These are phyloP conservation scores for Termitomyces sp. DNA, from an alignment of 768 basidiomycete genomes.

Conservation along the genomic window DNA sequence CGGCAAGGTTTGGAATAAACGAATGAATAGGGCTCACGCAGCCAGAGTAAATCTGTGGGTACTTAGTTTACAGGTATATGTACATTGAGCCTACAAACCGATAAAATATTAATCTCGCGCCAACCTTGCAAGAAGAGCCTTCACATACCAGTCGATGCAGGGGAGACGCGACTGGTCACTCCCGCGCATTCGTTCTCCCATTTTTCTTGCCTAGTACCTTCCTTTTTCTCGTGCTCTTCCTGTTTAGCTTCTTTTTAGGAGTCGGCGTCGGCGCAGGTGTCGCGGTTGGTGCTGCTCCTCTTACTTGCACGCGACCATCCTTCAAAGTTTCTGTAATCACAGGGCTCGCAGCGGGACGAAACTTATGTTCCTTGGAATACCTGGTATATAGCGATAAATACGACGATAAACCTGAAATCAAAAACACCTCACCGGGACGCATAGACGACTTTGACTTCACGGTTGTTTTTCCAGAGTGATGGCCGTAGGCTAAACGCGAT, in stretches of 20 bases:
- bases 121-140: background rate
- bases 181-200: conserved; percentile 12
- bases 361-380: conserved; percentile 80
- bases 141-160: background rate
- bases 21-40: background rate
- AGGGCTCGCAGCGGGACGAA: conserved; percentile 80
- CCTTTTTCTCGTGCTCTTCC: conserved; percentile 14
- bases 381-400: conserved; percentile 27
- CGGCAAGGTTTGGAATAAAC: too few species aligned
- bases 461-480: conserved; percentile 18
- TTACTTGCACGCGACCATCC: conserved; percentile 60
- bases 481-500: conserved; percentile 30
- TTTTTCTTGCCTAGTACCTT: conserved; percentile 13
- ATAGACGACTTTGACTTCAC: conserved; percentile 44
- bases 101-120: background rate
- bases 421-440: conserved; percentile 50
- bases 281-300: conserved; percentile 58
- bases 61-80: background rate
- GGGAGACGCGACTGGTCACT: background rate
- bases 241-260: conserved; percentile 18
- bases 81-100: background rate
- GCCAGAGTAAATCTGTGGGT: background rate
- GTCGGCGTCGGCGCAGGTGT: conserved; percentile 12
- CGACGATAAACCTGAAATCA: background rate
- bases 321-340: conserved; percentile 71